Conservation (phyloP, 2,329 filamentous ascomycete species). For the Pezicula radicicola region DNA sequence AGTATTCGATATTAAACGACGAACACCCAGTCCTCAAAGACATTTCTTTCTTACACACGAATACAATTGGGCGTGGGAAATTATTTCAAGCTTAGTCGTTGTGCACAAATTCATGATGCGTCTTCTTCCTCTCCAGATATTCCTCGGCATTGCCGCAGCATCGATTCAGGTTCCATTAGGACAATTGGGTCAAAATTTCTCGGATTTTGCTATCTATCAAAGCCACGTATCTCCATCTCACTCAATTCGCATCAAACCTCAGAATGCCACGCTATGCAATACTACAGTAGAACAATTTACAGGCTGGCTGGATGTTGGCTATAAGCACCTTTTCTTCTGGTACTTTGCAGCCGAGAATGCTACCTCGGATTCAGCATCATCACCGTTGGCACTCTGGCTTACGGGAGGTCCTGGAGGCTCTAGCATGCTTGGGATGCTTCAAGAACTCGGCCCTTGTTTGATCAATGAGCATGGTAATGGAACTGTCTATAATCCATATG, state of each 20-base stretch:
- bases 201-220: constrained; percentile 12
- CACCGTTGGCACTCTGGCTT: constrained; percentile 56
- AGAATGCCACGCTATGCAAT: constrained; percentile 19
- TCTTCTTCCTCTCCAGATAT: too few relatives aligned
- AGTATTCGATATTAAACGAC: too few relatives aligned
- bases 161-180: background rate
- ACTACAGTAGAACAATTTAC: constrained; percentile 22
- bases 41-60: too few relatives aligned
- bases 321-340: constrained; percentile 43
- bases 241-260: constrained; percentile 18
- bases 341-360: constrained; percentile 37
- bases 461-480: constrained; percentile 40
- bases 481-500: constrained; percentile 49
- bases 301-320: constrained; percentile 20
- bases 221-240: constrained; percentile 15
- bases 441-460: constrained; percentile 49
- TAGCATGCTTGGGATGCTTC: constrained; percentile 60
- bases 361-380: constrained; percentile 34
- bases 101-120: too few relatives aligned
- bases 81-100: too few relatives aligned
- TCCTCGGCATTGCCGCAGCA: background rate
- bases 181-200: background rate
- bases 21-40: too few relatives aligned
- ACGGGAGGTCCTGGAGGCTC: constrained; percentile 63
- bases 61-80: too few relatives aligned